Evolutionary conservation across 1,139 yeast species (phyloP), one percentile per base, ranked within the genome.

Genomic region (Petasospora rhodanensis): DNA sequence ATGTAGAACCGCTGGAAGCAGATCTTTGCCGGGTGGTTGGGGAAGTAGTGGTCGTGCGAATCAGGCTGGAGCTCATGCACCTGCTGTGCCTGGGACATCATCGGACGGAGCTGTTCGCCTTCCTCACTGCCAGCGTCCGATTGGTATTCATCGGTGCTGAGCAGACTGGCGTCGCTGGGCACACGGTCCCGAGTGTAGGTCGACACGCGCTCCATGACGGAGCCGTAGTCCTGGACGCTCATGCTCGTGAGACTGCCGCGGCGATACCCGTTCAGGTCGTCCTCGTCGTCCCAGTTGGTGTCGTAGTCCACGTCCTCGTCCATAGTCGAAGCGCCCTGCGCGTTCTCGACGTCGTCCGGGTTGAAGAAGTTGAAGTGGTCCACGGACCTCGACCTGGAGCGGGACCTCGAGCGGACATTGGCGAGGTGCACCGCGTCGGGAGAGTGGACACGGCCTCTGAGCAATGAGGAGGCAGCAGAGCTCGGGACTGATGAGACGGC

Each of bases 301-400:
- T 81, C 80, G 49, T 76, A 77, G 49, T 48, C 54, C 32, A 47
- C 68, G 2, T 65, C 68, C 38, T 68, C 69, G 36, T 82, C 87
- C 46, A 82, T 61, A 2, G 93, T 84, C 2, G 94, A 82, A 1
- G 93, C 75, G 29, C 96, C 96, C 34, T 83, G 93, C 1, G 97
- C 96, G 40, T 69, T 66, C 50, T 82, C 89, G 29, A 91, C 78
- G 49, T 86, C 94, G 40, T 82, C 86, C 7, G 81, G 67, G 7
- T 91, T 76, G 58, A 91, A 91, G 56, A 87, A 89, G 41, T 76
- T 70, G 61, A 91, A 91, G 14, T 47, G 45, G 29, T 53, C 58
- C 12, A 49, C 34, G 2, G 57, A 53, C 22, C 48, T 39, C 12
- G 52, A 47, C 32, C 56, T 38, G 3, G 54, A 42, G 64, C 66